A percentile compares a stretch with the other conserved stretches of the same genome.
Conservation (phyloP, 2,329 filamentous ascomycete genomes). For the Pyricularia grisea region DNA sequence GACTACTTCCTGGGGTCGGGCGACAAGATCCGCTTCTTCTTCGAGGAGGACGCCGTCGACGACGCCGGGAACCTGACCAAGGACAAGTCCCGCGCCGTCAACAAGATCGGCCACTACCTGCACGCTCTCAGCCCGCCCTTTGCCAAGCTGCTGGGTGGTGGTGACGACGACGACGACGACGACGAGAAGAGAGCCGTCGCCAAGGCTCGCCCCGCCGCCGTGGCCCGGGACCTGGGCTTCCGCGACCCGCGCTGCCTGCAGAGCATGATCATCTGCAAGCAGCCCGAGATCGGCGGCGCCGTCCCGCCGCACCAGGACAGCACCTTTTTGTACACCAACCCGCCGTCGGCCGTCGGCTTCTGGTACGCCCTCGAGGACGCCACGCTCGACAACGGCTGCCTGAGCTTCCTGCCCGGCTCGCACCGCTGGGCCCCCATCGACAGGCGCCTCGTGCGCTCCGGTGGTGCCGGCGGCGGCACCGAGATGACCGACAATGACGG, state of each 20-base stretch:
- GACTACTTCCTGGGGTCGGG: conserved; percentile 86
- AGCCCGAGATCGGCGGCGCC: conserved; percentile 87
- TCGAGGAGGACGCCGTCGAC: conserved; percentile 88
- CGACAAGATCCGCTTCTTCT: conserved; percentile 93
- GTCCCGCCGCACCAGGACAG: conserved; percentile 89
- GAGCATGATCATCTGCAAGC: conserved; percentile 98
- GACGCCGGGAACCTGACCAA: conserved; percentile 54
- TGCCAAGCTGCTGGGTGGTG: conserved; percentile 38
- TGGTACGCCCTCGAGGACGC: conserved; percentile 97
- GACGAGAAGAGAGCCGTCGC: conserved; percentile 16
- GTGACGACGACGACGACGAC: no score
- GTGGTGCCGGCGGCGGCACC: conserved; percentile 41
- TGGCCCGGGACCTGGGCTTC: conserved; percentile 67
- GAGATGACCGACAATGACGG: conserved; percentile 65
- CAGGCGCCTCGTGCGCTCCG: conserved; percentile 65
- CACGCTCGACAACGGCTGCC: conserved; percentile 74
- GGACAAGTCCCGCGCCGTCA: conserved; percentile 77
- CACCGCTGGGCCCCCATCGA: conserved; percentile 62
- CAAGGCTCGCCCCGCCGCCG: conserved; percentile 37
- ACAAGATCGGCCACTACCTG: conserved; percentile 77
- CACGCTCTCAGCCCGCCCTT: conserved; percentile 63
- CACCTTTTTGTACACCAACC: conserved; percentile 84
- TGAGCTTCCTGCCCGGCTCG: conserved; percentile 77
- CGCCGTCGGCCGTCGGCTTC: conserved; percentile 84
- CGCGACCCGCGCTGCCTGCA: conserved; percentile 69